Evolutionary conservation across 2,329 filamentous ascomycete species (phyloP), one percentile per base, ranked within the genome.

Genomic region (Calonectria hongkongensis): DNA sequence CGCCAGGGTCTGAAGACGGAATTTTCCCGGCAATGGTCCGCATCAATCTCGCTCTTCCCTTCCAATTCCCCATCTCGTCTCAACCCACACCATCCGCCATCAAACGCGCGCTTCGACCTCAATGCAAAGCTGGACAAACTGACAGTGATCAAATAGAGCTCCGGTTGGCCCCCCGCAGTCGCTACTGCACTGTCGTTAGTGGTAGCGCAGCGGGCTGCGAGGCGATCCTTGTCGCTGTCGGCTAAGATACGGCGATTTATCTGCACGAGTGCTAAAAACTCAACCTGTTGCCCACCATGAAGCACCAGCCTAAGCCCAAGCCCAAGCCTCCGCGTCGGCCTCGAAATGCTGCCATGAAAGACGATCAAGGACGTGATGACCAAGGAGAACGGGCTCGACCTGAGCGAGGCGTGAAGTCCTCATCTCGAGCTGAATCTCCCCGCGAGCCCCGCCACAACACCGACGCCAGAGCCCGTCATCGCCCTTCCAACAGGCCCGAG

Each of bases 311-410:
- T 78, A 79, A 79, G 78, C 76, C 80, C 75, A 75, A 78, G 79
- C 73, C 81, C 77, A 79, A 79, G 78, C 77, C 80, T 83, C 79
- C 79, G 78, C 81, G 78, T 82, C 81, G 79, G 78, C 79, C 78
- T 81, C 81, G 79, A 82, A 76, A 85, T 85, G 83, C 81, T 83
- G 83, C 83, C 81, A 86, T 86, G 84, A 85, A 75, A 80, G 82
- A 85, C 81, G 80, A 79, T 71, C 79, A 81, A 78, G 80, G 81
- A 82, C 79, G 78, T 77, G 78, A 85, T 80, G 82, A 84, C 65
- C 78, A 82, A 76, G 79, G 82, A 81, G 82, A 85, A 74, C 77
- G 82, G 81, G 81, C 81, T 81, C 81, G 82, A 77, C 76, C 77
- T 73, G 82, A 83, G 74, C 81, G 82, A 81, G 81, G 82, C 77